Evolutionary conservation across 495 filamentous ascomycete species (phyloP).

Genomic region (Aspergillus panamensis): DNA sequence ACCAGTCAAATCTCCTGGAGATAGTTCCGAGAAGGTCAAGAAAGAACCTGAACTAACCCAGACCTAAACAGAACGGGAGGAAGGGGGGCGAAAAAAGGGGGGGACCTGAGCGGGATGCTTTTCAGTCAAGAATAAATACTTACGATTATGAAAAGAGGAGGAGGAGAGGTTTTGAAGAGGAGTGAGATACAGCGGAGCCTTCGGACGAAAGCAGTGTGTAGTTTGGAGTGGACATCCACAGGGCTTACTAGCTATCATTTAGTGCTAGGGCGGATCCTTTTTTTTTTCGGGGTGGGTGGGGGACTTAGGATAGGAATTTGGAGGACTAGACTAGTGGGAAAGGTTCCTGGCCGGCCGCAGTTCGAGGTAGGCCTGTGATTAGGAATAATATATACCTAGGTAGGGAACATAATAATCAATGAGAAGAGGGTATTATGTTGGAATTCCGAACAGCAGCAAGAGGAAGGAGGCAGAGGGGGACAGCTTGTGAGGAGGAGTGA

Average conservation of each 20-base stretch:
- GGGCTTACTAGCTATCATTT: conserved; percentile 17
- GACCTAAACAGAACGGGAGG: not conserved
- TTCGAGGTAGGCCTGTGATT: too few relatives aligned
- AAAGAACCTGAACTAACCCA: not conserved
- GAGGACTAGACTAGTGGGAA: not conserved
- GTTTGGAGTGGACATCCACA: conserved; percentile 9
- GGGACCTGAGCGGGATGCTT: conserved; percentile 11
- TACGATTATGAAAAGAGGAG: conserved; percentile 4
- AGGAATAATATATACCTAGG: too few relatives aligned
- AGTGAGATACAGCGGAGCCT: conserved; percentile 21
- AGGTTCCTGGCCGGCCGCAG: not conserved
- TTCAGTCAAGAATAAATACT: not conserved
- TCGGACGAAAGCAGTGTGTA: conserved; percentile 8
- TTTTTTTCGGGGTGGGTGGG: conserved; percentile 18
- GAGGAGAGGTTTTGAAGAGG: conserved; percentile 4
- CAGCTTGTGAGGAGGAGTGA: not conserved
- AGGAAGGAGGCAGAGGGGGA: not conserved
- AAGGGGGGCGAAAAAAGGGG: not conserved
- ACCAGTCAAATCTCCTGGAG: not conserved
- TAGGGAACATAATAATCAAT: too few relatives aligned
- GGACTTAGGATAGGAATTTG: not conserved
- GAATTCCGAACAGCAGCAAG: not conserved
- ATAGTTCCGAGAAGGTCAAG: not conserved
- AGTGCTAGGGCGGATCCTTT: conserved; percentile 17
- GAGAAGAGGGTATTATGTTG: too few relatives aligned